phyloP scores from a whole-genome alignment of 192 early-diverging fungal genomes.

The Linnemannia schmuckeri region DNA sequence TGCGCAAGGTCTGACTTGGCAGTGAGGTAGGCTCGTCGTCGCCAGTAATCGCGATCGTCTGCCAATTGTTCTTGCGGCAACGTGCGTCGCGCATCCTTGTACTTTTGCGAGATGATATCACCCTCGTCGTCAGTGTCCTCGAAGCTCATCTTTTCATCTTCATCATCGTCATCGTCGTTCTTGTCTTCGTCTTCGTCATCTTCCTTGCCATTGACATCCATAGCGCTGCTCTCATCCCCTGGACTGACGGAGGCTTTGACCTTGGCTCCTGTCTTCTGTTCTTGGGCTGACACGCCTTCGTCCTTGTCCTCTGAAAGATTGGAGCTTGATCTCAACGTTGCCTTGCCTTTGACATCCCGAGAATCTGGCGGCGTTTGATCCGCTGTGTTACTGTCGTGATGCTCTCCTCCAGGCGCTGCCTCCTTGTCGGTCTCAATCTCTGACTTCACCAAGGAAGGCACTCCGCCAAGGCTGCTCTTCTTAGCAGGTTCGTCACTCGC shows the following conservation, averaged over 20 bases:
- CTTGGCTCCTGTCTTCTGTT: not conserved
- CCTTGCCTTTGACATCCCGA: not conserved
- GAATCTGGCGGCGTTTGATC: not conserved
- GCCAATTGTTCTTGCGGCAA: not conserved
- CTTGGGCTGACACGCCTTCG: not conserved
- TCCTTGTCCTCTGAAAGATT: not conserved
- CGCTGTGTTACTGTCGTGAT: not conserved
- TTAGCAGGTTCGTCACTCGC: not conserved
- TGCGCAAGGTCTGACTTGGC: constrained; percentile 48
- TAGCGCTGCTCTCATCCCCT: not conserved
- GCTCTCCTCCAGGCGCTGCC: not conserved
- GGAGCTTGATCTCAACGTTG: not conserved
- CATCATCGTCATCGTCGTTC: constrained; percentile 12
- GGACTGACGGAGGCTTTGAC: not conserved
- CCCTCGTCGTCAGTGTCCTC: constrained; percentile 21
- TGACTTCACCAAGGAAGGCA: not conserved
- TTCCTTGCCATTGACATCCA: not conserved
- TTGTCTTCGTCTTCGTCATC: constrained; percentile 27
- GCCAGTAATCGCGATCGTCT: constrained; percentile 37
- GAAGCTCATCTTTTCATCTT: constrained; percentile 15
- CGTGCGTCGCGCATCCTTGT: not conserved
- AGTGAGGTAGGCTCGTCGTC: constrained; percentile 9
- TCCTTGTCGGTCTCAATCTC: not conserved
- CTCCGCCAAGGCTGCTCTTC: not conserved
- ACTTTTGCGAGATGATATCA: not conserved